These are phyloP conservation scores for Starmerella lactis-condensi DNA, from an alignment of 805 yeast species.

Conservation along the genomic window DNA sequence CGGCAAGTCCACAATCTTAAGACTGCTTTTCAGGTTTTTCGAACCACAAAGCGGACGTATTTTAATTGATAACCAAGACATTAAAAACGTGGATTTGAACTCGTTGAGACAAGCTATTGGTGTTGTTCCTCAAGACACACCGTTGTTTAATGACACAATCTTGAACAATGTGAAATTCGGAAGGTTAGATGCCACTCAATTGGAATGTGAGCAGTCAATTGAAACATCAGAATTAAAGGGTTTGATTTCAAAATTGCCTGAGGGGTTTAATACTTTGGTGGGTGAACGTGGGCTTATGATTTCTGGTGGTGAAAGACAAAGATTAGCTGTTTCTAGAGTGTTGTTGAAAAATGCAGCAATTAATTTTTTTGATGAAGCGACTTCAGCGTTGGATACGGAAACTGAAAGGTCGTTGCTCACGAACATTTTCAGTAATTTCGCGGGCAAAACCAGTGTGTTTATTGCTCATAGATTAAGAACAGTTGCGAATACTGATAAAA, in stretches of 20 bases:
- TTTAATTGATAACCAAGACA: constrained; percentile 74
- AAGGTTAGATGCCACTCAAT: constrained; percentile 49
- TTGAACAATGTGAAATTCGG: constrained; percentile 81
- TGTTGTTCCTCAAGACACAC: constrained; percentile 95
- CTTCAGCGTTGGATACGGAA: constrained; percentile 89
- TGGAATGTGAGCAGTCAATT: constrained; percentile 48
- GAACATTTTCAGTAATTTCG: constrained; percentile 54
- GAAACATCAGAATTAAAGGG: constrained; percentile 48
- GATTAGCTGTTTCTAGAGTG: constrained; percentile 86
- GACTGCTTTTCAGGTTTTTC: constrained; percentile 73
- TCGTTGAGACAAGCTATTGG: constrained; percentile 60
- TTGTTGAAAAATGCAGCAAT: constrained; percentile 70
- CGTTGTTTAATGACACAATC: constrained; percentile 79
- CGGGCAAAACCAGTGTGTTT: constrained; percentile 59
- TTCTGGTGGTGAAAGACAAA: constrained; percentile 96
- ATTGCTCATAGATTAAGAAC: constrained; percentile 91
- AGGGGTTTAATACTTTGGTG: constrained; percentile 68
- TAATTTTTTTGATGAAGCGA: constrained; percentile 88
- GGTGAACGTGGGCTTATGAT: constrained; percentile 98
- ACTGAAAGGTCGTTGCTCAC: constrained; percentile 72
- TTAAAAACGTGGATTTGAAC: constrained; percentile 53
- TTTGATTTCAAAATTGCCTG: constrained; percentile 55
- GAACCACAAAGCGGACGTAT: constrained; percentile 67
- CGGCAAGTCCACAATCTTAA: constrained; percentile 79
- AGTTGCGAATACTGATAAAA: constrained; percentile 81